Conservation (phyloP, 2,329 filamentous ascomycete species). For the Sporothrix luriei region DNA sequence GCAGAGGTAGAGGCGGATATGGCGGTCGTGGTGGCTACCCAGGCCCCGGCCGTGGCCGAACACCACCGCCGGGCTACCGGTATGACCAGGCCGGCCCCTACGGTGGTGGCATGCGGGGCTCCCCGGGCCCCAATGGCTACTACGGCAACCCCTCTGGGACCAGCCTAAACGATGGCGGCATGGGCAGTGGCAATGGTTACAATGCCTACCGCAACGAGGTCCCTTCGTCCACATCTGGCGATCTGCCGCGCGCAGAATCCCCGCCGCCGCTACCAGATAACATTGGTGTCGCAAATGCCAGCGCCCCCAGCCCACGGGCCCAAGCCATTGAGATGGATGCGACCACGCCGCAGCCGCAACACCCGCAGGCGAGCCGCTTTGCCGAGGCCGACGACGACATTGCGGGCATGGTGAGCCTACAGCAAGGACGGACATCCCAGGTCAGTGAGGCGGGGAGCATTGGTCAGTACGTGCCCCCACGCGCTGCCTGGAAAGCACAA, state of each 20-base stretch:
- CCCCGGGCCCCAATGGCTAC: slow-evolving; percentile 46
- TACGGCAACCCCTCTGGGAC: slow-evolving; percentile 45
- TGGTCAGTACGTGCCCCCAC: slow-evolving; percentile 58
- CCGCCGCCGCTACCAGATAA: slow-evolving; percentile 62
- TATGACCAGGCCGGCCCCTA: slow-evolving; percentile 44
- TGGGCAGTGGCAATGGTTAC: slow-evolving; percentile 39
- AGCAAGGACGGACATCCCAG: slow-evolving; percentile 52
- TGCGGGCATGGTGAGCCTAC: slow-evolving; percentile 71
- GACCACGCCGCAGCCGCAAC: slow-evolving; percentile 56
- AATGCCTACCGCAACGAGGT: slow-evolving; percentile 51
- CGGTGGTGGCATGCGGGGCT: slow-evolving; percentile 40
- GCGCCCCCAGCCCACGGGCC: slow-evolving; percentile 48
- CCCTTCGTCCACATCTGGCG: slow-evolving; percentile 40
- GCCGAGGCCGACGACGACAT: slow-evolving; percentile 71
- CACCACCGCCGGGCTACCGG: slow-evolving; percentile 51
- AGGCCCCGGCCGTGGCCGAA: slow-evolving; percentile 45
- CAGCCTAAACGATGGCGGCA: slow-evolving; percentile 43
- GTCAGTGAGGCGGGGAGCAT: slow-evolving; percentile 25
- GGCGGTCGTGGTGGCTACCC: slow-evolving; percentile 45
- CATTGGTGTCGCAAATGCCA: slow-evolving; percentile 36
- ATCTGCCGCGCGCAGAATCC: slow-evolving; percentile 63
- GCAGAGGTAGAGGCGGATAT: slow-evolving; percentile 42
- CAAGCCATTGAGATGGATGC: slow-evolving; percentile 82
- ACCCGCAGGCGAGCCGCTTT: slow-evolving; percentile 51
- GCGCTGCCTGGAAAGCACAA: slow-evolving; percentile 56